Base-by-base conservation (phyloP, 345 rosid genomes). In the Eucalyptus albens region DNA sequence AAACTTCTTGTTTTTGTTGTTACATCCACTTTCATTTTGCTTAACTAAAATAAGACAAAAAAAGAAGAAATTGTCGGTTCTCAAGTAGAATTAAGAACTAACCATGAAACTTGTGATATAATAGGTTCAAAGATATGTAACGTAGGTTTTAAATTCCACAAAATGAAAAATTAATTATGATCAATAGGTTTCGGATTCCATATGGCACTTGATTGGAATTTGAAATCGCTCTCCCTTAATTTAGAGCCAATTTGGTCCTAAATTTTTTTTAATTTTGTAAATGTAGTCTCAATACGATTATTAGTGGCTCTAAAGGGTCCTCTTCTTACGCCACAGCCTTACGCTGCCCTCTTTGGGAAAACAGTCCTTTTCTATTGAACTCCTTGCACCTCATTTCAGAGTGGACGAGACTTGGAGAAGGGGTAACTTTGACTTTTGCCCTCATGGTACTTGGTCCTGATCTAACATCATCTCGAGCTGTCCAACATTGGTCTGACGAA, bases 201-300 rank as follows among this genome's bases (percentile, higher is more conserved):
- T 0, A 16, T 51, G 8, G 0, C 0, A 51, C 1, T 51, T 51
- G 55, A 51, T 51, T 1, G 55, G 3, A 51, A 16, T 2, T 51
- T 53, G 24, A 53, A 53, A 53, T 53, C 1, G 1, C 24, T 53
- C 24, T 53, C 10, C 24, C 0, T 53, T 53, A 53, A 53, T 53
- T 1, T 53, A 53, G 24, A 59, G 15, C 7, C 11, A 67, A 67
- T 67, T 67, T 2, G 9, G 3, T 31, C 6, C 6, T 31, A 31
- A 31, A n/a, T 7, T 1, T 67, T 67, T 67, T 15, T 15, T 6
- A 16, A 67, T 31, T 67, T 67, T 67, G 21, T 8, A 31, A 8
- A 67, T 8, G 6, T 16, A 67, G 22, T 31, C 40, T 15, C 77
- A 13, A 5, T 31, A 3, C 3, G 12, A 9, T 69, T 9, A 9